Conservation (phyloP, 1,284 basidiomycete genomes). For the Pseudozyma sp. region DNA sequence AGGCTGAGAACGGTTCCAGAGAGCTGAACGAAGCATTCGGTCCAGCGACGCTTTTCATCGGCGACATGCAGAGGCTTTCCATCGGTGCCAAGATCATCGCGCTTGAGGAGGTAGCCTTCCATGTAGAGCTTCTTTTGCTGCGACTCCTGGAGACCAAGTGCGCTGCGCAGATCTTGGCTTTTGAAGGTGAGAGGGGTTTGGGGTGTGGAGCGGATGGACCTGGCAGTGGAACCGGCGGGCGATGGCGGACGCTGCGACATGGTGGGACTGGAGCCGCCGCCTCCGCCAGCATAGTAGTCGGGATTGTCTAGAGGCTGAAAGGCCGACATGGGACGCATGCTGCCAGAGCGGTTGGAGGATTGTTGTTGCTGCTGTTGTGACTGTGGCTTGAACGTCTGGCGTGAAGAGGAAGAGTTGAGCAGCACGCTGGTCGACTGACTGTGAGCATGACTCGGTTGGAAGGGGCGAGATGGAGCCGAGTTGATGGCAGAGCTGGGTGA, state of each 20-base stretch:
- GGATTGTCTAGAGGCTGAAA: conserved; percentile 64
- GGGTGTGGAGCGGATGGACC: conserved; percentile 51
- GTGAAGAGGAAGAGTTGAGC: conserved; percentile 32
- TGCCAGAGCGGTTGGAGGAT: conserved; percentile 24
- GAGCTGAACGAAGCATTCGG: conserved; percentile 78
- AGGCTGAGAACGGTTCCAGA: conserved; percentile 90
- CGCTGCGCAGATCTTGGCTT: conserved; percentile 62
- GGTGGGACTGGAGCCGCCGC: conserved; percentile 22
- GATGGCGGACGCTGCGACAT: conserved; percentile 37
- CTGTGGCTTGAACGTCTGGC: conserved; percentile 30
- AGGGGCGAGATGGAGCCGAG: conserved; percentile 12
- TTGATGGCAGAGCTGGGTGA: conserved; percentile 1
- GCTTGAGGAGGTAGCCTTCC: conserved; percentile 66
- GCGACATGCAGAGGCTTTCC: conserved; percentile 60
- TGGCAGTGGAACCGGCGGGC: conserved; percentile 51
- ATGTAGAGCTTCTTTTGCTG: conserved; percentile 66
- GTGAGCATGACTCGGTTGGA: conserved; percentile 37
- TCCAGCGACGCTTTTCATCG: conserved; percentile 60
- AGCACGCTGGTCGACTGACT: conserved; percentile 48
- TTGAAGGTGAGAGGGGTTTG: conserved; percentile 64
- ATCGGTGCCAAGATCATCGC: conserved; percentile 63
- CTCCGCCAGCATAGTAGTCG: conserved; percentile 25
- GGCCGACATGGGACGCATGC: conserved; percentile 62
- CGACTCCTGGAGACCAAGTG: conserved; percentile 64
- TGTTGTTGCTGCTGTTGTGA: conserved; percentile 21